These are phyloP conservation scores for Naumovozyma baii DNA, from an alignment of 805 yeast genomes.

Conservation along the genomic window DNA sequence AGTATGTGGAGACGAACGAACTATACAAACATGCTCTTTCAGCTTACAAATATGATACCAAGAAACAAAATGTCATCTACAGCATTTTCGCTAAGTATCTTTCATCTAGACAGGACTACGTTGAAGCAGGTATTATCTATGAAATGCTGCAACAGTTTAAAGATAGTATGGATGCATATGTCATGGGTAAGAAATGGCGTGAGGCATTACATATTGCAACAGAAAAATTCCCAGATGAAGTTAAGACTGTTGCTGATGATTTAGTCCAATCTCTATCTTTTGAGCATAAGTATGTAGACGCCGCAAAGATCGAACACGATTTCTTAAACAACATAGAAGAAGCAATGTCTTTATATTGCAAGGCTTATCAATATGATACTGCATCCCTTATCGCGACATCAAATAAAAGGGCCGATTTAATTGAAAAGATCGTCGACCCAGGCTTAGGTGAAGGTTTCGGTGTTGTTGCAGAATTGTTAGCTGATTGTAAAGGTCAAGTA, in stretches of 20 bases:
- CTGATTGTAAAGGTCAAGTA: slow-evolving; percentile 87
- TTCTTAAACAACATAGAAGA: slow-evolving; percentile 52
- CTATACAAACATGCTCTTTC: slow-evolving; percentile 62
- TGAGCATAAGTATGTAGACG: slow-evolving; percentile 64
- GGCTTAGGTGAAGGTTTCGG: slow-evolving; percentile 85
- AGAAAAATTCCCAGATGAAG: slow-evolving; percentile 31
- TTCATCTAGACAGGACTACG: slow-evolving; percentile 44
- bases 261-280: slow-evolving; percentile 53
- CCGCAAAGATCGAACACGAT: slow-evolving; percentile 64
- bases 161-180: slow-evolving; percentile 62
- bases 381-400: slow-evolving; percentile 60
- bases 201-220: slow-evolving; percentile 65
- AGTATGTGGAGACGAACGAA: slow-evolving; percentile 58
- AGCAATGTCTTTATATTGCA: slow-evolving; percentile 62
- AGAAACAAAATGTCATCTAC: slow-evolving; percentile 47
- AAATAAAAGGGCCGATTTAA: slow-evolving; percentile 35
- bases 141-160: slow-evolving; percentile 53
- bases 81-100: slow-evolving; percentile 54
- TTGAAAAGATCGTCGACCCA: slow-evolving; percentile 56
- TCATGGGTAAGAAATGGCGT: slow-evolving; percentile 68
- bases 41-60: slow-evolving; percentile 47
- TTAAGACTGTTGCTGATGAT: slow-evolving; percentile 43
- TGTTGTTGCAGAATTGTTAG: slow-evolving; percentile 71
- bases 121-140: slow-evolving; percentile 71
- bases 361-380: slow-evolving; percentile 61